phyloP scores from a whole-genome alignment of 768 basidiomycete genomes.

The Phlegmacium glaucopus region DNA sequence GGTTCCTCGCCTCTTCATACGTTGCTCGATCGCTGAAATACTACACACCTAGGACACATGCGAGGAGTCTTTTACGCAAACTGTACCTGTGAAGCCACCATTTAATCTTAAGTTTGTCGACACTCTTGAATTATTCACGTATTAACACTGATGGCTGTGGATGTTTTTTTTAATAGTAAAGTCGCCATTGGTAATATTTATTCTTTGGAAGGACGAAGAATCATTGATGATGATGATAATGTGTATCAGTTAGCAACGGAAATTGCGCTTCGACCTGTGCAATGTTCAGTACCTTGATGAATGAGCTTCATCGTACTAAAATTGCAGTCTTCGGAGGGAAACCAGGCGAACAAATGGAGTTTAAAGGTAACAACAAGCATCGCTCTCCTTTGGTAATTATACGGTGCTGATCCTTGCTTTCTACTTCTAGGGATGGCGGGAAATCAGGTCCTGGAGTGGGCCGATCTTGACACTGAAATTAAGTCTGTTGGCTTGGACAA shows the following conservation, averaged over 20 bases:
- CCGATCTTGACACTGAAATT: constrained; percentile 56
- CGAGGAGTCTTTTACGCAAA: constrained; percentile 32
- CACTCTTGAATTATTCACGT: neutral
- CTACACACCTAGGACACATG: constrained; percentile 36
- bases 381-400: neutral
- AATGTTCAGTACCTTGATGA: constrained; percentile 61
- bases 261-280: constrained; percentile 62
- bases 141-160: neutral
- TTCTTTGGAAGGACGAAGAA: neutral
- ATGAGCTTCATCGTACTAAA: constrained; percentile 49
- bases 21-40: neutral
- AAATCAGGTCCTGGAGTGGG: constrained; percentile 62
- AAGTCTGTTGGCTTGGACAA: constrained; percentile 53
- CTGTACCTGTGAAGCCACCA: constrained; percentile 43
- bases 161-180: constrained; percentile 32
- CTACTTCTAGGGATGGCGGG: constrained; percentile 42
- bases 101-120: constrained; percentile 35
- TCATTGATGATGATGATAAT: neutral
- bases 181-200: constrained; percentile 39
- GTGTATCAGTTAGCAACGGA: constrained; percentile 35
- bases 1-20: constrained; percentile 6
- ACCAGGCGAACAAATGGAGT: constrained; percentile 46
- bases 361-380: constrained; percentile 34
- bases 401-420: neutral
- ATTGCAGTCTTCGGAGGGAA: constrained; percentile 58